These are phyloP conservation scores for Neonectria punicea DNA, from an alignment of 2,329 filamentous ascomycete genomes.

Conservation along the genomic window DNA sequence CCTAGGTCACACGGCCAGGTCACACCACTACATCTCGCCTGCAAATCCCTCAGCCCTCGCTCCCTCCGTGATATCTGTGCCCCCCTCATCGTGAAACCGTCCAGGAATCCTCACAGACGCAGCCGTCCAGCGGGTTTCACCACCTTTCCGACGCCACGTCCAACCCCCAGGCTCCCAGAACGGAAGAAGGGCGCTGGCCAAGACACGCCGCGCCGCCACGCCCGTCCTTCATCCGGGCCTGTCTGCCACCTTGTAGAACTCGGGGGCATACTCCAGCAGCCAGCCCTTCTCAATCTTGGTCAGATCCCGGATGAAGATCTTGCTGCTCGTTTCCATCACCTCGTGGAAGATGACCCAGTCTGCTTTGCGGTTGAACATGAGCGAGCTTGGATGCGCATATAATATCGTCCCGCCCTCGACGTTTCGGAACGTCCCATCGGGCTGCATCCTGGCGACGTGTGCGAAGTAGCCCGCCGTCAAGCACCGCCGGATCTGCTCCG, in stretches of 20 bases:
- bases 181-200: slow-evolving; percentile 5
- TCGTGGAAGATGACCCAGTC: slow-evolving; percentile 98
- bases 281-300: slow-evolving; percentile 95
- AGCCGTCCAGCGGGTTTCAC: slow-evolving; percentile 36
- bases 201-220: slow-evolving; percentile 3
- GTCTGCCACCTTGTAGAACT: slow-evolving; percentile 76
- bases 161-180: slow-evolving; percentile 14
- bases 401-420: slow-evolving; percentile 82
- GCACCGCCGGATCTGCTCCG: slow-evolving; percentile 84
- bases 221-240: slow-evolving; percentile 36
- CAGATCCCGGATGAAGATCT: slow-evolving; percentile 90
- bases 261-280: slow-evolving; percentile 87
- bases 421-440: slow-evolving; percentile 88
- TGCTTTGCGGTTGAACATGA: slow-evolving; percentile 96
- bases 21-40: slow-evolving; percentile 27
- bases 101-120: slow-evolving; percentile 23
- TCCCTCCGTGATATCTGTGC: slow-evolving; percentile 23
- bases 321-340: slow-evolving; percentile 86
- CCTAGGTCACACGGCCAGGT: slow-evolving; percentile 12
- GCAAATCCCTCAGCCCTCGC: slow-evolving; percentile 34
- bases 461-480: slow-evolving; percentile 92
- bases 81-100: slow-evolving; percentile 32
- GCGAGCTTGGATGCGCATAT: slow-evolving; percentile 88
- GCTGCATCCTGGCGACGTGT: slow-evolving; percentile 92
- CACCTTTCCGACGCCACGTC: slow-evolving; percentile 20